These are phyloP conservation scores for Polyporus tsugae DNA, from an alignment of 1,284 basidiomycete species.

Conservation along the genomic window DNA sequence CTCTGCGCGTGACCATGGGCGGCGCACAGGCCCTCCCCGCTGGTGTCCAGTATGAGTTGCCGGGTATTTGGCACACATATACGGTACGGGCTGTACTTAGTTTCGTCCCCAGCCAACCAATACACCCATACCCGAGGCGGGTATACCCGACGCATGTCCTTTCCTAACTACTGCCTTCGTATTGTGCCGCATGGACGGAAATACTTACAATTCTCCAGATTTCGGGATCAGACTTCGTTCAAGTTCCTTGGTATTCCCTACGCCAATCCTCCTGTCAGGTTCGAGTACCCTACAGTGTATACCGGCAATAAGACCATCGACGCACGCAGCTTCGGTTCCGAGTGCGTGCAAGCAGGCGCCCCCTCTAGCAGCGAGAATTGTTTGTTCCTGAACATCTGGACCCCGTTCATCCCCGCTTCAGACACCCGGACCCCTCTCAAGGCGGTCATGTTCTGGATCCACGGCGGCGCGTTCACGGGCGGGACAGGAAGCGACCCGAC, in stretches of 20 bases:
- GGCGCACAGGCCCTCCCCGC: too few species aligned
- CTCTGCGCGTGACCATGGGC: too few species aligned
- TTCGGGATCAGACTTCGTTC: constrained; percentile 46
- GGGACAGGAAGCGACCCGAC: constrained; percentile 40
- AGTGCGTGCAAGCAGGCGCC: constrained; percentile 41
- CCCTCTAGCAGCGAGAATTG: constrained; percentile 47
- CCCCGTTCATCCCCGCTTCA: constrained; percentile 45
- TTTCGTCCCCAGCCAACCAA: too few species aligned
- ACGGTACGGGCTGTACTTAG: too few species aligned
- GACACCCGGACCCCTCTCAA: constrained; percentile 40
- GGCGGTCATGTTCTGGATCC: constrained; percentile 55
- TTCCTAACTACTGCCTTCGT: not conserved
- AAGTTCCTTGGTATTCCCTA: constrained; percentile 48
- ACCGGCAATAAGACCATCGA: constrained; percentile 39
- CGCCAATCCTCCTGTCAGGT: constrained; percentile 43
- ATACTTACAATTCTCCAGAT: constrained; percentile 31
- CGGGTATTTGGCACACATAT: too few species aligned
- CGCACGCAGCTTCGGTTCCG: constrained; percentile 43
- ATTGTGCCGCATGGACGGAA: not conserved
- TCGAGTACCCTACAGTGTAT: constrained; percentile 43
- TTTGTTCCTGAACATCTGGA: constrained; percentile 55
- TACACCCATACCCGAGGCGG: too few species aligned
- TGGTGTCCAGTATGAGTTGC: too few species aligned
- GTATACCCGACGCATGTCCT: not conserved
- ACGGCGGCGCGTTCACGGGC: constrained; percentile 57